Conservation (phyloP, 805 yeast species). For the Zygotorulaspora florentina region DNA sequence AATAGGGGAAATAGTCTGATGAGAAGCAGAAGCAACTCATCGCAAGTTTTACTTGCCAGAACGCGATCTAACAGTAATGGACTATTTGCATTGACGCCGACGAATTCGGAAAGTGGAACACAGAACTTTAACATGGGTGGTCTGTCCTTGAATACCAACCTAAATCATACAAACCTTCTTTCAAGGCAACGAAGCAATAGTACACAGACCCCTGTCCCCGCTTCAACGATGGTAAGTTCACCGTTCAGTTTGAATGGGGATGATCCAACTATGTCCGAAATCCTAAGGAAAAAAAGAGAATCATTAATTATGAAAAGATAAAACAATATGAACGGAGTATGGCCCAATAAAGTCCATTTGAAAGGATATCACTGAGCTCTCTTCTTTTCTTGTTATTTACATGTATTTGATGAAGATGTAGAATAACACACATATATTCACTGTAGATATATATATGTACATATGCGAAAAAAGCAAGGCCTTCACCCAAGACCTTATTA, state of each 20-base stretch:
- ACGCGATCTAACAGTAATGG: constrained; percentile 23
- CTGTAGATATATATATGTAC: constrained; percentile 3
- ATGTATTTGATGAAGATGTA: constrained; percentile 3
- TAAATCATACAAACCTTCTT: constrained; percentile 7
- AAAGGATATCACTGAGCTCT: background rate
- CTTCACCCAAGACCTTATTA: background rate
- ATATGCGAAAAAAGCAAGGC: constrained; percentile 2
- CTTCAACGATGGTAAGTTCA: constrained; percentile 1
- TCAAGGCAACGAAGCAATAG: constrained; percentile 13
- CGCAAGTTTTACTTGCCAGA: constrained; percentile 19
- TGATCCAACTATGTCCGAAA: constrained; percentile 5
- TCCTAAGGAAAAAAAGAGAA: constrained; percentile 14
- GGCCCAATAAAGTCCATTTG: background rate
- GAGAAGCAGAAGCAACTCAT: constrained; percentile 27
- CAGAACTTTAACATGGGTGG: constrained; percentile 8
- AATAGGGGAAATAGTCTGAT: constrained; percentile 11
- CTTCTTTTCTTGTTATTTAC: no score
- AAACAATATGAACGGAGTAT: background rate
- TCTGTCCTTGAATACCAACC: constrained; percentile 4
- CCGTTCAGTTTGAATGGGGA: constrained; percentile 3
- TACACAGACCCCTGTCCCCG: background rate
- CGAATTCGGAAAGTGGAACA: constrained; percentile 13
- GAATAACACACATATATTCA: constrained; percentile 2
- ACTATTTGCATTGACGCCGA: constrained; percentile 20
- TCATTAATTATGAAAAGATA: constrained; percentile 14